phyloP scores from a whole-genome alignment of 306 rosid species.

The Hippophae tibetana region DNA sequence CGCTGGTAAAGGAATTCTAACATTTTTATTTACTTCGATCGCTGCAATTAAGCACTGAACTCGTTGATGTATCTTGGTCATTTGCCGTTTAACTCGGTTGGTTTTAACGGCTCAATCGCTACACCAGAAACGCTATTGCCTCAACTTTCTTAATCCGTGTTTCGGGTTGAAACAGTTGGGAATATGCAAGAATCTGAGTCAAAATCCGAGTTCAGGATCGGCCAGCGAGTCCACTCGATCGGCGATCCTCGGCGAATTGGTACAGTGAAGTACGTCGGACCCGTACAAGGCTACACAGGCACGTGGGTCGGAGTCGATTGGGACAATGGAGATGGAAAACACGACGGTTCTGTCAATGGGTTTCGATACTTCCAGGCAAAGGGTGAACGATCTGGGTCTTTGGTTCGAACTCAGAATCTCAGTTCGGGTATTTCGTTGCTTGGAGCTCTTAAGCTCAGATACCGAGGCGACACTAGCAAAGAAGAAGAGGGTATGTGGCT shows the following conservation, averaged over 20 bases:
- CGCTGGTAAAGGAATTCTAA: too few species aligned
- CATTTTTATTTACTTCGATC: too few species aligned
- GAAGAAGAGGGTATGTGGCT: conserved; percentile 73
- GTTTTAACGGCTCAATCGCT: too few species aligned
- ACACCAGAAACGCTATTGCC: too few species aligned
- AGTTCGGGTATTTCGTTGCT: conserved; percentile 57
- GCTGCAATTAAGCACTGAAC: too few species aligned
- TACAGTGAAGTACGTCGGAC: conserved; percentile 60
- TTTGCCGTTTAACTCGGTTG: too few species aligned
- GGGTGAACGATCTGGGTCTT: conserved; percentile 55
- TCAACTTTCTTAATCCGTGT: too few species aligned
- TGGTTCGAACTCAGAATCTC: conserved; percentile 58
- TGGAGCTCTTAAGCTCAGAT: conserved; percentile 65
- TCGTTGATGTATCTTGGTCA: too few species aligned
- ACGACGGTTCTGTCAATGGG: conserved; percentile 78
- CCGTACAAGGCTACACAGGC: conserved; percentile 59
- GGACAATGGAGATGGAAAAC: conserved; percentile 72
- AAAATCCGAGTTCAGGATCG: conserved; percentile 33
- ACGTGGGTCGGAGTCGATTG: conserved; percentile 88
- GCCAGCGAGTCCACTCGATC: conserved; percentile 57
- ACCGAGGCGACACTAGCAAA: conserved; percentile 51
- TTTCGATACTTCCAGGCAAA: conserved; percentile 60
- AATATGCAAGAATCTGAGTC: conserved; percentile 42
- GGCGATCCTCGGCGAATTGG: conserved; percentile 67
- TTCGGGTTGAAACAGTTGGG: neutral